Evolutionary conservation across 257 asterid species (phyloP), one percentile per base, ranked within the genome.

Genomic region (Solanum etuberosum): DNA sequence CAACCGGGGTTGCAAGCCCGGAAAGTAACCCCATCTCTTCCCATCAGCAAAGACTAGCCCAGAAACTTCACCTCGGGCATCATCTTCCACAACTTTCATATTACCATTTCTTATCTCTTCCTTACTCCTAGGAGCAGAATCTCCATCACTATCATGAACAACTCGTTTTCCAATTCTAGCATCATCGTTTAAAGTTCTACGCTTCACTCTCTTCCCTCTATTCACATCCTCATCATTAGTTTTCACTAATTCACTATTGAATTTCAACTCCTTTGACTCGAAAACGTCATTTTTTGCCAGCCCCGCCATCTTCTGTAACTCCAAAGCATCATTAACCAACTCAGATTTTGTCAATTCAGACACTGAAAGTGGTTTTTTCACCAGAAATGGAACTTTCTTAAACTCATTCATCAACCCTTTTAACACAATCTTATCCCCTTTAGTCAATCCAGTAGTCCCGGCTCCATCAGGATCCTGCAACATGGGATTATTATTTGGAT

Each of bases 21-120:
- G 99, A 87, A 90, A 97, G 90, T 95, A 97, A 6, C 99, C 99
- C 99, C 99, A 97, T 88, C 97, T 95, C 92, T 90, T 94, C 42
- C 99, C 99, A 90, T 95, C 98, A 15, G 98, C 98, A 89, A 91
- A 93, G 25, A 90, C 86, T 85, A 88, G 89, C 90, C 91, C 93
- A 21, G 89, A 84, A 88, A 87, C 92, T 87, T 89, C 93, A 74
- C 70, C 87, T 29, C 84, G 86, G 87, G 65, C 1, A 32, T 70
- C 46, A 29, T 31, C 48, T 29, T 85, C 37, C 87, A 68, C 43
- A 85, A 43, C 85, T 59, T 38, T 81, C 34, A 27, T 38, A 42
- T 87, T 63, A 72, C 31, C 91, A 46, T 10, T 63, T 29, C 71
- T 29, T 23, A 73, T 42, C 20, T 32, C 67, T 72, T 38, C 83